phyloP scores from a whole-genome alignment of 1,284 basidiomycete genomes.

The Gastroboletus turbinatus region DNA sequence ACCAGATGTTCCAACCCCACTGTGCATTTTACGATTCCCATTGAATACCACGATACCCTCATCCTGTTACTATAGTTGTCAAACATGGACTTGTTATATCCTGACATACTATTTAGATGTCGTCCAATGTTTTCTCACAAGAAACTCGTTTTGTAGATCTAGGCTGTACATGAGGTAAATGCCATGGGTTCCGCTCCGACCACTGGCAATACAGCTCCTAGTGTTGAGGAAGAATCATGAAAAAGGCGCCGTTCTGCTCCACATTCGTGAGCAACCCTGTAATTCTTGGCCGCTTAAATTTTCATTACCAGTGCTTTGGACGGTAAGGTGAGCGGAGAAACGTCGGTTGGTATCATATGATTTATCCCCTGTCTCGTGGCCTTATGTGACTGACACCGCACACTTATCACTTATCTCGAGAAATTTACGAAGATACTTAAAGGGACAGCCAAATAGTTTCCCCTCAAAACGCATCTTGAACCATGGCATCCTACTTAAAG shows the following conservation, averaged over 20 bases:
- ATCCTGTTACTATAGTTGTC: constrained; percentile 31
- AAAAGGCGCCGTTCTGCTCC: background rate
- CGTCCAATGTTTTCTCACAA: constrained; percentile 12
- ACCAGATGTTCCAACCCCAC: constrained; percentile 27
- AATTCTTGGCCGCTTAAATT: background rate
- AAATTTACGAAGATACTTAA: constrained; percentile 14
- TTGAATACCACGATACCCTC: constrained; percentile 35
- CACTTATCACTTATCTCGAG: too few species aligned
- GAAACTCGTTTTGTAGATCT: constrained; percentile 29
- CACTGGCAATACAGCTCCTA: background rate
- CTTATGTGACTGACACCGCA: background rate
- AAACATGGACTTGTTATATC: constrained; percentile 27
- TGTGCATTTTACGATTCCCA: constrained; percentile 34
- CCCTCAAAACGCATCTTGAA: background rate
- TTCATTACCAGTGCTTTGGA: background rate
- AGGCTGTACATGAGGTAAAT: constrained; percentile 6
- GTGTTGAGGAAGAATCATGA: background rate
- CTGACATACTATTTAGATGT: constrained; percentile 25
- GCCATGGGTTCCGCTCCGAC: background rate
- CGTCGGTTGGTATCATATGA: constrained; percentile 7
- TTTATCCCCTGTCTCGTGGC: background rate
- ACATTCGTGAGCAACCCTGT: background rate
- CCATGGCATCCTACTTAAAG: constrained; percentile 44
- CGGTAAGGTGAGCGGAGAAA: constrained; percentile 9
- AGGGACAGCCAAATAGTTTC: background rate